Conservation (phyloP, 2,329 filamentous ascomycete species). For the Cucurbitaria berberidis region DNA sequence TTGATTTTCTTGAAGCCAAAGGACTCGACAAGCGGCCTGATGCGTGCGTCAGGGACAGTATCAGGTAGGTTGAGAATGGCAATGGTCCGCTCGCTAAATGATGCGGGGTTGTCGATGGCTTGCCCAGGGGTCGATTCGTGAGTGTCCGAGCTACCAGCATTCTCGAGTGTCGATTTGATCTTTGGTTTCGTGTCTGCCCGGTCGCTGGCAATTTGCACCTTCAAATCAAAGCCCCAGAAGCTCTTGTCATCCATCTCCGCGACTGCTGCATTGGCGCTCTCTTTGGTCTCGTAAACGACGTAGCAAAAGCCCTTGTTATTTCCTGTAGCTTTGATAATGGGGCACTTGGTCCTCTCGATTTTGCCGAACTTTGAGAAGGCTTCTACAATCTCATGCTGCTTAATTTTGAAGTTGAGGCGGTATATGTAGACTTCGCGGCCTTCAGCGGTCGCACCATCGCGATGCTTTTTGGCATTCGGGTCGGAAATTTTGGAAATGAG, state of each 20-base stretch:
- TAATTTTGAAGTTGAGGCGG: constrained; percentile 82
- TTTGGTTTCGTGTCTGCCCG: constrained; percentile 55
- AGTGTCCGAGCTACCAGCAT: constrained; percentile 45
- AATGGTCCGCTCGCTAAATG: constrained; percentile 68
- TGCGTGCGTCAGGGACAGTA: constrained; percentile 86
- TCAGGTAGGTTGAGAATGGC: constrained; percentile 87
- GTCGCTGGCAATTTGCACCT: constrained; percentile 60
- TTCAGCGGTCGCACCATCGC: constrained; percentile 82
- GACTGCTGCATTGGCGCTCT: constrained; percentile 69
- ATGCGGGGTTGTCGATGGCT: constrained; percentile 19
- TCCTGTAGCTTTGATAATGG: constrained; percentile 67
- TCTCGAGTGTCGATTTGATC: constrained; percentile 54
- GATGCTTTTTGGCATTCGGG: constrained; percentile 76
- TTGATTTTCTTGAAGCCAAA: constrained; percentile 79
- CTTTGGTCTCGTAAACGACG: constrained; percentile 72
- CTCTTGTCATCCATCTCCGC: constrained; percentile 72
- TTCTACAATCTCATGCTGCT: constrained; percentile 71
- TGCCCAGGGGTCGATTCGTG: constrained; percentile 47
- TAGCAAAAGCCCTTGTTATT: constrained; percentile 80
- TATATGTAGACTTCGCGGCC: constrained; percentile 85
- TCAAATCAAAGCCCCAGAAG: constrained; percentile 70
- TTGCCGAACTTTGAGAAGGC: constrained; percentile 78
- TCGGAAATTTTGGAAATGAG: constrained; percentile 85
- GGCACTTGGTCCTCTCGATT: constrained; percentile 74
- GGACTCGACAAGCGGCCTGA: constrained; percentile 73